phyloP scores from a whole-genome alignment of 2,329 filamentous ascomycete genomes.

The Phialophora macrospora region DNA sequence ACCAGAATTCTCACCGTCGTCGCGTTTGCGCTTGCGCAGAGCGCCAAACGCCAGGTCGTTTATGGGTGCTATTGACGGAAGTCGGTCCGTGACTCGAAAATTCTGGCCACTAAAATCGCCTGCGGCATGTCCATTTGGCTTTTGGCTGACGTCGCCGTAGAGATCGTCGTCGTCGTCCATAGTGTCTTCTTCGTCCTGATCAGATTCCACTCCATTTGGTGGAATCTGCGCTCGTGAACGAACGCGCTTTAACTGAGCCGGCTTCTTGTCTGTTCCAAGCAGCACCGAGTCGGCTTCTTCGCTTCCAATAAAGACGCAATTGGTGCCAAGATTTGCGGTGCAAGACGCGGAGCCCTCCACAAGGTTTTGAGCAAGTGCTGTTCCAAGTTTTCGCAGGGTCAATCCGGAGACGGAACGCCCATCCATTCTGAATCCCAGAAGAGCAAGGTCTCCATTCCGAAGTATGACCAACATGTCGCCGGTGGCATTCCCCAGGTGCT shows the following conservation, averaged over 20 bases:
- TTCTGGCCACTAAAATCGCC: slow-evolving; percentile 23
- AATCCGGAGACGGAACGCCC: slow-evolving; percentile 90
- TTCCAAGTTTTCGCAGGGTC: slow-evolving; percentile 68
- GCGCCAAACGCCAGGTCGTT: slow-evolving; percentile 33
- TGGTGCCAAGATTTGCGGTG: slow-evolving; percentile 69
- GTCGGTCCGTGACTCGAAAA: slow-evolving; percentile 31
- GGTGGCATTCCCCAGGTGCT: slow-evolving; percentile 73
- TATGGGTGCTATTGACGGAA: slow-evolving; percentile 36
- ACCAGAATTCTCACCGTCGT: slow-evolving; percentile 56
- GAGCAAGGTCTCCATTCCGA: slow-evolving; percentile 72
- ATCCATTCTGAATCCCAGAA: slow-evolving; percentile 83
- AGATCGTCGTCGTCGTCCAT: slow-evolving; percentile 59
- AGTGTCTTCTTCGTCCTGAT: slow-evolving; percentile 60
- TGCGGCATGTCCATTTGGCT: slow-evolving; percentile 34
- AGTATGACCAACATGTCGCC: slow-evolving; percentile 86
- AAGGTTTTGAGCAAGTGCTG: slow-evolving; percentile 66
- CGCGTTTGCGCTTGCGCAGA: slow-evolving; percentile 36
- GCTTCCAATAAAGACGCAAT: slow-evolving; percentile 81
- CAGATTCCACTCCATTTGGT: slow-evolving; percentile 54
- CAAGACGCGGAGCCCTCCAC: slow-evolving; percentile 70
- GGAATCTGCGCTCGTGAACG: slow-evolving; percentile 42
- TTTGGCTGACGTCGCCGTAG: slow-evolving; percentile 46
- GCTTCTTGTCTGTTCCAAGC: slow-evolving; percentile 76
- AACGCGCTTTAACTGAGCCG: slow-evolving; percentile 45
- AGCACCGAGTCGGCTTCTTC: slow-evolving; percentile 81